Conservation (phyloP, 1,139 yeast species). For the Nadsonia commutata region DNA sequence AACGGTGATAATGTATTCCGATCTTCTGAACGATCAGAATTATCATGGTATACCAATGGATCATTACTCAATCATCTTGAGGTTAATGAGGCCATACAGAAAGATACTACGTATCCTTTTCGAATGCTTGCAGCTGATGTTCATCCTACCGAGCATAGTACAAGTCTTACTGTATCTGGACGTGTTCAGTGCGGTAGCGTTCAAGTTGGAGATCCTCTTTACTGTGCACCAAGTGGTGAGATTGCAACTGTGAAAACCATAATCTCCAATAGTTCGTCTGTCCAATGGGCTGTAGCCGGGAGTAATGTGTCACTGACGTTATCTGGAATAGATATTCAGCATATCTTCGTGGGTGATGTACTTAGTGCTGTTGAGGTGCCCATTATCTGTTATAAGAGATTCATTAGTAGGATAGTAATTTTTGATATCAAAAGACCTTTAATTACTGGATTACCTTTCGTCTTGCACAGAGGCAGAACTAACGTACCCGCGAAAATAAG, state of each 20-base stretch:
- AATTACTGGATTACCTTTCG: slow-evolving; percentile 68
- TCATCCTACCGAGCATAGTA: slow-evolving; percentile 18
- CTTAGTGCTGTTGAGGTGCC: slow-evolving; percentile 36
- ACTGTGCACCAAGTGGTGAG: slow-evolving; percentile 37
- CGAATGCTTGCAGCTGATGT: slow-evolving; percentile 30
- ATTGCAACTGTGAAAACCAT: slow-evolving; percentile 33
- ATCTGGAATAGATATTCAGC: slow-evolving; percentile 34
- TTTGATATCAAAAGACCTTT: slow-evolving; percentile 65
- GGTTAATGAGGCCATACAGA: slow-evolving; percentile 15
- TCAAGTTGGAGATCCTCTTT: slow-evolving; percentile 61
- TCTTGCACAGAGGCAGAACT: slow-evolving; percentile 68
- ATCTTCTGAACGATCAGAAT: slow-evolving; percentile 18
- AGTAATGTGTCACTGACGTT: slow-evolving; percentile 52
- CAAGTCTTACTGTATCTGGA: slow-evolving; percentile 43
- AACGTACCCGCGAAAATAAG: slow-evolving; percentile 60
- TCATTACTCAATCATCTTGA: slow-evolving; percentile 45
- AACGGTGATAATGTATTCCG: slow-evolving; percentile 68
- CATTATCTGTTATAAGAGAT: slow-evolving; percentile 34
- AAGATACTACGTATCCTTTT: slow-evolving; percentile 21
- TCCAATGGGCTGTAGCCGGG: slow-evolving; percentile 46
- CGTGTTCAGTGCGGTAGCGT: slow-evolving; percentile 61
- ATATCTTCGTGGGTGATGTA: slow-evolving; percentile 62
- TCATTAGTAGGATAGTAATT: slow-evolving; percentile 44
- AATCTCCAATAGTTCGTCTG: slow-evolving; percentile 18
- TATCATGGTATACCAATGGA: slow-evolving; percentile 52